Base-by-base conservation (phyloP, 352 stramenopile genomes). In the Vaucheria bursata region DNA sequence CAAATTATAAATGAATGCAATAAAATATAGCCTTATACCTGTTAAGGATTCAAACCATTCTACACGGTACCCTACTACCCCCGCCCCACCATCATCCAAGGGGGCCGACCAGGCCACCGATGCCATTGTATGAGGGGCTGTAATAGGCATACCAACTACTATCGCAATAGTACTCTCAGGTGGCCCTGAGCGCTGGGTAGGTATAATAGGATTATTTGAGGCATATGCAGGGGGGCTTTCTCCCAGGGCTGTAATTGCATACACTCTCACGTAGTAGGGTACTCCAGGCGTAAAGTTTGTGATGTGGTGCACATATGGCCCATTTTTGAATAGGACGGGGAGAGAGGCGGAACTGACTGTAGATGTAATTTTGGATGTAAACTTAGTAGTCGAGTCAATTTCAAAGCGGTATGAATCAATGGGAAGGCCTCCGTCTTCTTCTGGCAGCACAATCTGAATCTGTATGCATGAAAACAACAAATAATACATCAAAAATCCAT, bases 221-320 rank as follows among this genome's bases (percentile, higher is more conserved):
- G 71, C 79, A 32, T 66, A 45, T 5, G 73, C 75, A 36, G 73
- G 50, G 12, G 74, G 40, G 33, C 70, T 80, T 18, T 29, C 74
- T 5, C 79, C 79, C 29, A 80, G 59, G 4, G 45, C 50, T 4
- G 71, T 79, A 29, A 77, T 87, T 4, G 89, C 83, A 59, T 90
- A 91, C 4, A 93, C 89, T 70, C 93, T 90, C 0, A 93, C 88
- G 79, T 91, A 95, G 79, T 95, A 95, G 3, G 86, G 85, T 7
- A 87, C 87, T 18, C 90, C 90, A 0, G 86, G 90, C 12, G 85
- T 83, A 5, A 96, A 87, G 12, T 85, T 85, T 31, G 84, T 87
- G 53, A 93, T 76, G 68, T 90, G 88, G 80, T 92, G 93, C 35
- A 91, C 78, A 0, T 86, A 86, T 8, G 87, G 87, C 0, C 90